Evolutionary conservation across 2,329 filamentous ascomycete genomes (phyloP).

Genomic region (Fusarium sp.): DNA sequence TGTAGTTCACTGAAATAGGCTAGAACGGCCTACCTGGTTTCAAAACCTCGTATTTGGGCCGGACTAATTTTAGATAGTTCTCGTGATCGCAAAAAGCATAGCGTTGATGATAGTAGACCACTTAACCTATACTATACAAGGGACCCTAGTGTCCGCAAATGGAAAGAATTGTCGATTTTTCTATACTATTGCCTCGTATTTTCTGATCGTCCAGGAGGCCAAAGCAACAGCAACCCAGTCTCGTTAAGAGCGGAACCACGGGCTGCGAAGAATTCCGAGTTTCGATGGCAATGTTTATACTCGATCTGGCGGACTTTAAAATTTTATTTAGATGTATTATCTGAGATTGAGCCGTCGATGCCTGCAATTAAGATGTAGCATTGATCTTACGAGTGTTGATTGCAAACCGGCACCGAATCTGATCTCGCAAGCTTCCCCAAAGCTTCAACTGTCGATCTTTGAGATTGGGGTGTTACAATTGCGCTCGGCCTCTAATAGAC

Average conservation of each 20-base stretch:
- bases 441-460: background rate
- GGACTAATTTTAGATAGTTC: background rate
- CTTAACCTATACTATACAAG: background rate
- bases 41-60: conserved; percentile 9
- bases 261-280: no score
- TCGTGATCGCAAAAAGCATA: background rate
- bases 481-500: background rate
- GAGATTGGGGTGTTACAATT: rapidly evolving
- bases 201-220: background rate
- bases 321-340: no score
- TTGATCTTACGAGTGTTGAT: rapidly evolving
- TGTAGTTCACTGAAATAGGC: background rate
- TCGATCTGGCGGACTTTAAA: no score
- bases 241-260: no score
- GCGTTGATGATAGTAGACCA: background rate
- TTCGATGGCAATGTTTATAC: no score
- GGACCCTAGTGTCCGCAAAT: background rate
- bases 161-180: background rate
- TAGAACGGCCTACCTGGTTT: background rate
- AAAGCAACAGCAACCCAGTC: background rate
- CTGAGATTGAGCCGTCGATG: no score
- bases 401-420: no score
- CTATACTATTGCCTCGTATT: background rate
- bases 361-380: no score
- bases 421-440: rapidly evolving